Evolutionary conservation across 1,284 basidiomycete species (phyloP), one percentile per base, ranked within the genome.

Genomic region (Boletus holoroseus): DNA sequence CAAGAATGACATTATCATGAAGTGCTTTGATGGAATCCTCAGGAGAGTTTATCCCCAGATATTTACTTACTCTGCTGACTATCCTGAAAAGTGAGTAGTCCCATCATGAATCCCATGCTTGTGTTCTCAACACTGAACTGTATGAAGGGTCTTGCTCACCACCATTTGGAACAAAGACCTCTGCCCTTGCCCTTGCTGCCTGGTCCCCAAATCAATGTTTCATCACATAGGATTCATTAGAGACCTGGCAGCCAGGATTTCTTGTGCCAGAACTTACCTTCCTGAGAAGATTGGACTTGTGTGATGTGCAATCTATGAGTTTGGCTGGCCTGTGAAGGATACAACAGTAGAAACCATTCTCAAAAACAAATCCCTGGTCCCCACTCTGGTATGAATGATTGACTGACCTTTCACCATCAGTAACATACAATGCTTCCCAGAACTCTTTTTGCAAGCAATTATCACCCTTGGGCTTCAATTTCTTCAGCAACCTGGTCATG

Each of bases 31-130:
- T 7, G 27, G 7, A 11, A 28, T 28, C 27, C 11, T 28, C 6
- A 20, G 34, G 12, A 20, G 50, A 24, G 22, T 53, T 2, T 53
- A 35, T 3, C 27, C 28, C 4, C 2, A 40, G 3, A 28, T 49
- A 27, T 44, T 49, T 5, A 49, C 40, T 6, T 49, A 49, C 34
- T 49, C 34, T 0, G 20, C 43, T 1, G 30, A 50, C 28, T 50
- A 50, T 22, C 36, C 40, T 1, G 39, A 55, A 31, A 55, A 55
- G 53, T 55, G 8, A 45, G 45, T 22, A 7, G 2, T 2, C 11
- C 16, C 34, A n/a, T 30, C 28, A 30, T 9, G 3, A 8, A 18
- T 18, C n/a, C n/a, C n/a, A 11, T 18, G 30, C 30, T 31, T 31
- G 30, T 15, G 30, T 31, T 5, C 30, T 31, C 30, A 2, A 30